Evolutionary conservation across 192 early-diverging fungal genomes (phyloP).

Genomic region (Podila verticillata): DNA sequence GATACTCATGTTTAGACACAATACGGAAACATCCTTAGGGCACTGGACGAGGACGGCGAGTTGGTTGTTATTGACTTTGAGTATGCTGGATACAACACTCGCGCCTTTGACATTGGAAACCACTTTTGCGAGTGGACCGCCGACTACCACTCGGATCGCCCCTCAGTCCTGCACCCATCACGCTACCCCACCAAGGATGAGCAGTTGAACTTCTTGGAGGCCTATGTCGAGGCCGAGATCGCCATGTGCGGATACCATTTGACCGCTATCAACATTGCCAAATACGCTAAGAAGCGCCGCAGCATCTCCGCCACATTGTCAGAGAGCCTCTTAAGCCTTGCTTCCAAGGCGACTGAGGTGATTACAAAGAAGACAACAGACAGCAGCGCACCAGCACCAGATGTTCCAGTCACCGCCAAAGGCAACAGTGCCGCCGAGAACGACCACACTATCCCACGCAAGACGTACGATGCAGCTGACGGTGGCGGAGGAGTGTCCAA

Average conservation of each 20-base stretch:
- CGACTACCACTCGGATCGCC: constrained; percentile 72
- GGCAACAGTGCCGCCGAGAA: constrained; percentile 26
- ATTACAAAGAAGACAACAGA: not conserved
- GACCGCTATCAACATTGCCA: constrained; percentile 33
- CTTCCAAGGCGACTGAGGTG: no score
- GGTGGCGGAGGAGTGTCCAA: constrained; percentile 41
- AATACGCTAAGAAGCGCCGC: constrained; percentile 30
- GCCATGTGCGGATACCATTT: constrained; percentile 48
- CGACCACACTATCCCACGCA: not conserved
- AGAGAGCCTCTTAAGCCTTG: not conserved
- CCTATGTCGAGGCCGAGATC: constrained; percentile 70
- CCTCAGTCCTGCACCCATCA: constrained; percentile 53
- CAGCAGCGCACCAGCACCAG: constrained; percentile 3
- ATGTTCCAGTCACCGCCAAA: constrained; percentile 1
- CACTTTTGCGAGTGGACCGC: constrained; percentile 89
- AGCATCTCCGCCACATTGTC: not conserved
- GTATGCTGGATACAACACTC: constrained; percentile 83
- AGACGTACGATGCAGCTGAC: constrained; percentile 14
- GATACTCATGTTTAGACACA: constrained; percentile 62
- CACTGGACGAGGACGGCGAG: constrained; percentile 60
- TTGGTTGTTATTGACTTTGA: constrained; percentile 86
- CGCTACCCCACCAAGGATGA: constrained; percentile 68
- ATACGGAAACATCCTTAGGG: constrained; percentile 88
- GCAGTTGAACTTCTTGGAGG: constrained; percentile 67
- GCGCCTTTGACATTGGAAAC: constrained; percentile 84